A percentile compares a stretch with the other conserved stretches of the same genome.
Conservation (phyloP, 2,329 filamentous ascomycete genomes). For the Ophiognomonia clavigignenti-juglandacearum region DNA sequence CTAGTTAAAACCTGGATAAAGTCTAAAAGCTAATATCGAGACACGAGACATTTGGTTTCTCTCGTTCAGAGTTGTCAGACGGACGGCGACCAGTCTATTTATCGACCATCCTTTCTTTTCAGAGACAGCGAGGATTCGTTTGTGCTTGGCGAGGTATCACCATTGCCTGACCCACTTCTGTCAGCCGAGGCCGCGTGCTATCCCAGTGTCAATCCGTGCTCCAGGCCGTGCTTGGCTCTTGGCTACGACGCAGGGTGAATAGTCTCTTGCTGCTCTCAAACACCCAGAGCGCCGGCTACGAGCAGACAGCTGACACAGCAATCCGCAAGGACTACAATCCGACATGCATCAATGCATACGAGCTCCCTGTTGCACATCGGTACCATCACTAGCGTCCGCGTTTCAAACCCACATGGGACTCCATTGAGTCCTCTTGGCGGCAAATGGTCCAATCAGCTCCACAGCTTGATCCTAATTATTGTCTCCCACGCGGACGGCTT, state of each 20-base stretch:
- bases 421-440: slow-evolving; percentile 16
- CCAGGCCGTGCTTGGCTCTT: slow-evolving; percentile 29
- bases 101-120: neutral
- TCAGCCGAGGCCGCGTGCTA: neutral
- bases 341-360: neutral
- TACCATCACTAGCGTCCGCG: slow-evolving; percentile 20
- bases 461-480: neutral
- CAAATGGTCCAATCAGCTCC: neutral
- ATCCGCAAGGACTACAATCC: neutral
- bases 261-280: slow-evolving; percentile 3
- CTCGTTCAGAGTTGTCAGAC: neutral
- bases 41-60: too few species aligned
- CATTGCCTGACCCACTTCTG: slow-evolving; percentile 26
- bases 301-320: slow-evolving; percentile 1
- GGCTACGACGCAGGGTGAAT: slow-evolving; percentile 15
- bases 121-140: slow-evolving; percentile 2
- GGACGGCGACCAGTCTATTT: too few species aligned
- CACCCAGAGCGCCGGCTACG: too few species aligned
- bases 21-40: too few species aligned
- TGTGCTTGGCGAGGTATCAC: slow-evolving; percentile 32
- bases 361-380: slow-evolving; percentile 3
- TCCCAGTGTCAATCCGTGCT: slow-evolving; percentile 15
- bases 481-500: neutral
- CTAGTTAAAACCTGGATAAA: too few species aligned
- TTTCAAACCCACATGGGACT: slow-evolving; percentile 18